Evolutionary conservation across 106 monocot genomes (phyloP).

Genomic region (Dendrobium nobile): DNA sequence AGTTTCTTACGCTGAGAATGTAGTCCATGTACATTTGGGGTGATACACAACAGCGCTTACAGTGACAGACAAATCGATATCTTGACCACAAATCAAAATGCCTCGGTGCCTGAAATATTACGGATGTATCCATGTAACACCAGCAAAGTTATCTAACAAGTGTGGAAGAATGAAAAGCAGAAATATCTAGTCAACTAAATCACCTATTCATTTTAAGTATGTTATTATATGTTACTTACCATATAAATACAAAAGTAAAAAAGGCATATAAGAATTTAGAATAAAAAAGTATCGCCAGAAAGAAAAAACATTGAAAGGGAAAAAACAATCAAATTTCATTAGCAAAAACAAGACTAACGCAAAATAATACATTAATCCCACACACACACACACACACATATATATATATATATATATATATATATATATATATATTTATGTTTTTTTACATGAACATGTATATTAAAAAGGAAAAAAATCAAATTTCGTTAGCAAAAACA

Average conservation of each 20-base stretch:
- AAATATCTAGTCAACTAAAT: background rate
- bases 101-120: constrained; percentile 43
- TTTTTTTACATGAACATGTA: too few relatives aligned
- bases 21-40: constrained; percentile 48
- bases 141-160: background rate
- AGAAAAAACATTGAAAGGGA: too few relatives aligned
- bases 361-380: too few relatives aligned
- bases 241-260: background rate
- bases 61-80: constrained; percentile 66
- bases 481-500: too few relatives aligned
- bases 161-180: background rate
- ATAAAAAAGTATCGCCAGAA: background rate
- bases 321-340: too few relatives aligned
- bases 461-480: too few relatives aligned
- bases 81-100: constrained; percentile 56
- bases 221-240: background rate
- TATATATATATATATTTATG: too few relatives aligned
- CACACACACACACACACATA: too few relatives aligned
- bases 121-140: background rate
- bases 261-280: background rate
- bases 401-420: too few relatives aligned
- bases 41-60: constrained; percentile 49
- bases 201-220: background rate
- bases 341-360: too few relatives aligned
- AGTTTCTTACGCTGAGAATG: constrained; percentile 59